phyloP scores from a whole-genome alignment of 306 rosid genomes.

The Castanea mollissima region DNA sequence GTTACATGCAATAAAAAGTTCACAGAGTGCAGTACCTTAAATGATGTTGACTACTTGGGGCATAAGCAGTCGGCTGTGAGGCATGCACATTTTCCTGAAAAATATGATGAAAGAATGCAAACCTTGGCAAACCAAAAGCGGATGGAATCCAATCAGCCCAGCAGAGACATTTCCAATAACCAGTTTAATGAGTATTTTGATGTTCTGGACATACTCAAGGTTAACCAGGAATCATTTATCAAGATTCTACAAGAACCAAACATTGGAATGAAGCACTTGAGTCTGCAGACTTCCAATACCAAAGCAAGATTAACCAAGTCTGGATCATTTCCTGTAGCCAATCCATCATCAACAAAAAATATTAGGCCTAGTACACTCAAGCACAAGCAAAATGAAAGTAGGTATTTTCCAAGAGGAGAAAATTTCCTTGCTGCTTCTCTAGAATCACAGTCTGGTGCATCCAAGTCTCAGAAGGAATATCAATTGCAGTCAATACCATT shows the following conservation, averaged over 20 bases:
- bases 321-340: constrained; percentile 65
- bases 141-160: constrained; percentile 19
- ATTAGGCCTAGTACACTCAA: constrained; percentile 49
- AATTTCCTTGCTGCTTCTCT: constrained; percentile 30
- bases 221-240: constrained; percentile 64
- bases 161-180: constrained; percentile 24
- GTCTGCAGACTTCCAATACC: constrained; percentile 35
- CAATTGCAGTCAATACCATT: constrained; percentile 18
- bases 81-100: constrained; percentile 21
- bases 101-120: constrained; percentile 26
- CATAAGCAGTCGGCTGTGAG: constrained; percentile 10
- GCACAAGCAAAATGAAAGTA: constrained; percentile 68
- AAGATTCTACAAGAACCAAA: constrained; percentile 51
- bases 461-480: constrained; percentile 36
- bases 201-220: constrained; percentile 47
- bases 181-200: constrained; percentile 42
- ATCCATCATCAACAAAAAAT: constrained; percentile 29
- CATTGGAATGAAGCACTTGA: constrained; percentile 18
- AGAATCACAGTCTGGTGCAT: constrained; percentile 23
- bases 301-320: constrained; percentile 59
- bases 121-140: constrained; percentile 16
- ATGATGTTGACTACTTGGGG: neutral
- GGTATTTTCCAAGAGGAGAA: constrained; percentile 47
- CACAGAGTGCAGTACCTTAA: neutral
- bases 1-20: neutral